These are phyloP conservation scores for Ascoidea rubescens DNA, from an alignment of 805 yeast genomes.

Conservation along the genomic window DNA sequence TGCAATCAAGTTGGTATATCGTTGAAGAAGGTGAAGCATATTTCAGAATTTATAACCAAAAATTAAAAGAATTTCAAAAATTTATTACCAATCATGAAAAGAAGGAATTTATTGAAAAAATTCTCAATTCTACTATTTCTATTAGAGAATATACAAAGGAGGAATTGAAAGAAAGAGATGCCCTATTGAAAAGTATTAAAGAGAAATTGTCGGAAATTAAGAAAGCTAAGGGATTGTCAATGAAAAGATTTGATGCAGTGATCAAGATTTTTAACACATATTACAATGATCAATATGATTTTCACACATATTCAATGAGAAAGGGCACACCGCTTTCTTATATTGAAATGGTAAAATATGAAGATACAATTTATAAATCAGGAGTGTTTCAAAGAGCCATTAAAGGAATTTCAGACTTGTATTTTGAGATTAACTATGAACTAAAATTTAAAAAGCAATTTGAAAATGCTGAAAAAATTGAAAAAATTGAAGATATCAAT, in stretches of 20 bases:
- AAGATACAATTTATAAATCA: constrained; percentile 51
- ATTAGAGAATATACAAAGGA: constrained; percentile 4
- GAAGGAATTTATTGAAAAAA: neutral
- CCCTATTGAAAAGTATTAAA: constrained; percentile 19
- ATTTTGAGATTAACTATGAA: constrained; percentile 25
- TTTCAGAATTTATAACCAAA: constrained; percentile 35
- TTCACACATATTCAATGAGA: constrained; percentile 85
- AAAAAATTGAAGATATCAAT: neutral
- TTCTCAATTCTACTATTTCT: neutral
- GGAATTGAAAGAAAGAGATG: constrained; percentile 14
- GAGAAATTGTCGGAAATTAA: constrained; percentile 29
- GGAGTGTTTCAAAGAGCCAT: constrained; percentile 64
- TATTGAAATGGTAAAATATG: constrained; percentile 69
- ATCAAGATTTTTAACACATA: constrained; percentile 56
- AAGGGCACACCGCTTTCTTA: constrained; percentile 85
- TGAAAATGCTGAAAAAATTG: constrained; percentile 3
- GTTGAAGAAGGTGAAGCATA: constrained; percentile 78
- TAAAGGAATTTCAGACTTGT: constrained; percentile 45
- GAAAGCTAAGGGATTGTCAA: constrained; percentile 51
- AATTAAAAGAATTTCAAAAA: constrained; percentile 12
- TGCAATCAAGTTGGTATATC: constrained; percentile 90
- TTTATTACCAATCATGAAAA: neutral
- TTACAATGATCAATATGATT: constrained; percentile 79
- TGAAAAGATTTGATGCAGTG: constrained; percentile 64
- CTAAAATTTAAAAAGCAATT: neutral